Evolutionary conservation across 768 basidiomycete genomes (phyloP).

Genomic region (Ramaria sp.): DNA sequence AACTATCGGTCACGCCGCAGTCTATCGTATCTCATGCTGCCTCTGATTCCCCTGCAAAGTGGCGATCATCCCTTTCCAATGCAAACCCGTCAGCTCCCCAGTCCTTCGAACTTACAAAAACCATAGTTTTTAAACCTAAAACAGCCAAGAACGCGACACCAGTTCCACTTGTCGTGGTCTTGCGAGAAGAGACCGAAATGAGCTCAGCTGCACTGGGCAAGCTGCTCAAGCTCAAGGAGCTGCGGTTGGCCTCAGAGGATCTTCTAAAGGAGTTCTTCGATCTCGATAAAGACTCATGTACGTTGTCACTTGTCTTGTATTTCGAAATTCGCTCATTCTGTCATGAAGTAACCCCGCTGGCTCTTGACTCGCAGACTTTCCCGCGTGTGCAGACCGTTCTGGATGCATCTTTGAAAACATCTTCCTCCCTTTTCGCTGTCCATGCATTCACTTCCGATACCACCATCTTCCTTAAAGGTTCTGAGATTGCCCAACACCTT

Average conservation of each 20-base stretch:
- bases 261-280: constrained; percentile 76
- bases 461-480: constrained; percentile 72
- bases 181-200: constrained; percentile 76
- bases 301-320: constrained; percentile 23
- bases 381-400: constrained; percentile 64
- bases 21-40: constrained; percentile 45
- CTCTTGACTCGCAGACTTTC: constrained; percentile 54
- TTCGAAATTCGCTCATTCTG: constrained; percentile 9
- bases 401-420: constrained; percentile 67
- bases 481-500: constrained; percentile 64
- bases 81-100: constrained; percentile 32
- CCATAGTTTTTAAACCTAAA: constrained; percentile 92
- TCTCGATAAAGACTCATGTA: constrained; percentile 78
- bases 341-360: constrained; percentile 68
- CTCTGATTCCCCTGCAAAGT: constrained; percentile 60
- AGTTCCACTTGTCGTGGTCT: constrained; percentile 80
- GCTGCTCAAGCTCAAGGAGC: constrained; percentile 75
- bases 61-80: constrained; percentile 60
- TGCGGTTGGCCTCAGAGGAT: constrained; percentile 78
- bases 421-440: constrained; percentile 58
- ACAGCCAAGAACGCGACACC: constrained; percentile 83
- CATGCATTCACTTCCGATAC: constrained; percentile 60
- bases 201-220: constrained; percentile 68
- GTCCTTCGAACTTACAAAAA: constrained; percentile 66
- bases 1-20: constrained; percentile 44